A percentile compares a stretch with the other conserved stretches of the same genome.
These are phyloP conservation scores for Aspergillus sp. DNA, from an alignment of 2,329 filamentous ascomycete species.

Conservation along the genomic window DNA sequence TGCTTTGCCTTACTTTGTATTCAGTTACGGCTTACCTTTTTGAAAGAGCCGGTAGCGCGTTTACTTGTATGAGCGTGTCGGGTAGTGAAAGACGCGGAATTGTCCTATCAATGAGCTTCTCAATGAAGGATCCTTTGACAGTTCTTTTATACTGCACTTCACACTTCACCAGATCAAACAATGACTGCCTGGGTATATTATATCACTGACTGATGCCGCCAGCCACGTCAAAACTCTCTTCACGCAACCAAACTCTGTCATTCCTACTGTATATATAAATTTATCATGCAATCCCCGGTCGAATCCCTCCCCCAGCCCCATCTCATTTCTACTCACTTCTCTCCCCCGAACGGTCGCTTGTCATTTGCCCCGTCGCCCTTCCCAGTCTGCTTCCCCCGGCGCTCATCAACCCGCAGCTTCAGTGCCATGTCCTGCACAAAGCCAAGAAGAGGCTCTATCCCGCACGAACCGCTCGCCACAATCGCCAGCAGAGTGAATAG, in stretches of 20 bases:
- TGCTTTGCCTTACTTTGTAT: not conserved
- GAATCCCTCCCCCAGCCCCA: not conserved
- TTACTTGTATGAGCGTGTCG: too few relatives aligned
- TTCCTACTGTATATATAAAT: not conserved
- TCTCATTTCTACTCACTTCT: not conserved
- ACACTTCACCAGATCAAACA: not conserved
- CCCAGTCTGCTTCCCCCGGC: too few relatives aligned
- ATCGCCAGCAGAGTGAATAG: not conserved
- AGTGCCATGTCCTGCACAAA: not conserved
- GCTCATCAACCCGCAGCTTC: too few relatives aligned
- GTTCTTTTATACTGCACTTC: not conserved
- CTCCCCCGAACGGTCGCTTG: not conserved
- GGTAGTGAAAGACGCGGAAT: too few relatives aligned
- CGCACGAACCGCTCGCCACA: not conserved
- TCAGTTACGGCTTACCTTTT: not conserved
- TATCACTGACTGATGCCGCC: not conserved
- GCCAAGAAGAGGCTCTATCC: not conserved
- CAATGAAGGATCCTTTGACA: not conserved
- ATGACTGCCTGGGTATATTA: not conserved
- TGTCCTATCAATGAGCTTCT: not conserved
- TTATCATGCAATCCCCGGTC: not conserved
- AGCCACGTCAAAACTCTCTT: not conserved
- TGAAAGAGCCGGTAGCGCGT: not conserved
- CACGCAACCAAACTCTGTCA: not conserved
- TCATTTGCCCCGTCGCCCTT: too few relatives aligned